A percentile compares a stretch with the other conserved stretches of the same genome.
Conservation (phyloP, 2,329 filamentous ascomycete species). For the Cladophialophora carrionii region DNA sequence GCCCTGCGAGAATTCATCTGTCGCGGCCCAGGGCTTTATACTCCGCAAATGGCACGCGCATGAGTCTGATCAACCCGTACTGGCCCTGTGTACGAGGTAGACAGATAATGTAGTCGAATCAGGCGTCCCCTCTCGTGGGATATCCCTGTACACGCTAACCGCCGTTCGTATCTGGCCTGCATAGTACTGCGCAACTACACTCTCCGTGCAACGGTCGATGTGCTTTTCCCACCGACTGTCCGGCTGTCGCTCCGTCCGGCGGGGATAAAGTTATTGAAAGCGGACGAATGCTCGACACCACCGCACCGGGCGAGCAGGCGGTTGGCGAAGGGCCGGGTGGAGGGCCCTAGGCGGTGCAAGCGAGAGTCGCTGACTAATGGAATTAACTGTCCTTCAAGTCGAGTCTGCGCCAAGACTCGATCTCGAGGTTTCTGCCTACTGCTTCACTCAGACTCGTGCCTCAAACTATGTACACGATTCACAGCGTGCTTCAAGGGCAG, state of each 20-base stretch:
- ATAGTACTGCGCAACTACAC: not conserved
- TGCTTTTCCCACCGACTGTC: not conserved
- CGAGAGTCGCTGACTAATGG: not conserved
- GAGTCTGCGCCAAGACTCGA: not conserved
- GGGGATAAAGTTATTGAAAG: not conserved
- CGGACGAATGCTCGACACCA: not conserved
- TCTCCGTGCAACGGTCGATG: not conserved
- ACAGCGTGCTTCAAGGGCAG: not conserved
- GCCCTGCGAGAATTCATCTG: not conserved
- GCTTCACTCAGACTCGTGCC: not conserved
- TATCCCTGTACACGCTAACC: not conserved
- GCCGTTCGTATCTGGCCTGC: not conserved
- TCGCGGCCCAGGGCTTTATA: not conserved
- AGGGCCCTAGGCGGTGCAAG: too few species aligned
- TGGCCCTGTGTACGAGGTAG: not conserved
- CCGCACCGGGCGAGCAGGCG: not conserved
- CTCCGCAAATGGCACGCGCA: too few species aligned
- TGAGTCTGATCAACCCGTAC: not conserved
- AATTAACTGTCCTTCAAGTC: not conserved
- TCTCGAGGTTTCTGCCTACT: not conserved
- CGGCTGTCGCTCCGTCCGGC: not conserved
- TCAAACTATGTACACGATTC: not conserved
- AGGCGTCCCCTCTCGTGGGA: not conserved
- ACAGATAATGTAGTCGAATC: not conserved
- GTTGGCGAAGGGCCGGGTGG: not conserved